Percentiles rank a stretch among this genome's conserved stretches.
Evolutionary conservation across 352 stramenopile species (phyloP).

Genomic region (Phytopythium boreale): DNA sequence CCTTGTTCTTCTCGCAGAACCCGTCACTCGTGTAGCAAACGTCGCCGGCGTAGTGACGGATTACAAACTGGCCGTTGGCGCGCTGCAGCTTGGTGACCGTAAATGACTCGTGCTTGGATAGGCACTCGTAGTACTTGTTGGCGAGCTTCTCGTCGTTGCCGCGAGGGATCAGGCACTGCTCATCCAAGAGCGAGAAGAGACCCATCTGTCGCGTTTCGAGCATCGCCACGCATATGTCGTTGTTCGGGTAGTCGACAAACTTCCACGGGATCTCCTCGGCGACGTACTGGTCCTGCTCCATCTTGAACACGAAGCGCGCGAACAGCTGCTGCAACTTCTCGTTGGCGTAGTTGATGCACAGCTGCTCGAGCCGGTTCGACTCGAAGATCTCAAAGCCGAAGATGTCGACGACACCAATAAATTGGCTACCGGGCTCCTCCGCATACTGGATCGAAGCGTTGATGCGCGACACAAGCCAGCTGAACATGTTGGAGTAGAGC

Average conservation of each 20-base stretch:
- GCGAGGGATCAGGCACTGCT: slow-evolving; percentile 82
- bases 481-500: slow-evolving; percentile 88
- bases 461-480: slow-evolving; percentile 94
- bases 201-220: slow-evolving; percentile 74
- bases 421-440: slow-evolving; percentile 56
- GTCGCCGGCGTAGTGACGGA: slow-evolving; percentile 84
- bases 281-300: slow-evolving; percentile 85
- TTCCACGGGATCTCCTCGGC: slow-evolving; percentile 86
- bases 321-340: slow-evolving; percentile 89
- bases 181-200: slow-evolving; percentile 81
- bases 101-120: slow-evolving; percentile 67
- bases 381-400: slow-evolving; percentile 91
- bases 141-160: slow-evolving; percentile 82
- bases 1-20: slow-evolving; percentile 91
- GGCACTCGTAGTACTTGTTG: slow-evolving; percentile 77
- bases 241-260: slow-evolving; percentile 88
- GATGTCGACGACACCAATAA: slow-evolving; percentile 91
- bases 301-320: slow-evolving; percentile 76
- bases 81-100: slow-evolving; percentile 67
- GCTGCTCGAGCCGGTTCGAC: slow-evolving; percentile 90
- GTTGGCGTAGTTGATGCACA: slow-evolving; percentile 90
- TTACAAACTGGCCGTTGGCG: slow-evolving; percentile 81
- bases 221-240: slow-evolving; percentile 75
- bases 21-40: slow-evolving; percentile 79
- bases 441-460: slow-evolving; percentile 90